These are phyloP conservation scores for Beauveria sp. DNA, from an alignment of 2,329 filamentous ascomycete genomes.

Conservation along the genomic window DNA sequence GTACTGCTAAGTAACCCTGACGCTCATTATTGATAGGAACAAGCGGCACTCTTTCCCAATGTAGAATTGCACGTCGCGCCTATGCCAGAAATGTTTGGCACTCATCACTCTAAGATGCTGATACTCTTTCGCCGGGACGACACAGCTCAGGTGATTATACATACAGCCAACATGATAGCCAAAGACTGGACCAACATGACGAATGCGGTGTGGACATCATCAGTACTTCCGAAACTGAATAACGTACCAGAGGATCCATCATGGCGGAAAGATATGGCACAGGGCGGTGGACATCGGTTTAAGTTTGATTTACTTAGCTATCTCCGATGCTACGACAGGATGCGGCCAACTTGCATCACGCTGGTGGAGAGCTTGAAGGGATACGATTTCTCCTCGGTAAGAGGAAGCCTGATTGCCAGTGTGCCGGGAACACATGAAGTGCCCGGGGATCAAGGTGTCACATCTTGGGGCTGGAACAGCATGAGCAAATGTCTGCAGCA, in stretches of 20 bases:
- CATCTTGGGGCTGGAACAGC: slow-evolving; percentile 71
- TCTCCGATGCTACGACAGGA: slow-evolving; percentile 58
- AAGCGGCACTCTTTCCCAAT: slow-evolving; percentile 55
- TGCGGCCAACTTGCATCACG: slow-evolving; percentile 41
- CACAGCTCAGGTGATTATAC: slow-evolving; percentile 70
- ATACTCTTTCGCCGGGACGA: slow-evolving; percentile 73
- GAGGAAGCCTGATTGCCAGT: slow-evolving; percentile 68
- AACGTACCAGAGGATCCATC: background rate
- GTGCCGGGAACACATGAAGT: slow-evolving; percentile 61
- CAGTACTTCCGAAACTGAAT: slow-evolving; percentile 49
- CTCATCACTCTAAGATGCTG: slow-evolving; percentile 83
- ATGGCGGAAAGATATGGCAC: slow-evolving; percentile 20
- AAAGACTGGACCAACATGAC: slow-evolving; percentile 86
- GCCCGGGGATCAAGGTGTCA: slow-evolving; percentile 36
- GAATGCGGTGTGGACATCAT: slow-evolving; percentile 75
- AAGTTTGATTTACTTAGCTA: slow-evolving; percentile 70
- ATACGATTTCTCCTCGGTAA: slow-evolving; percentile 64
- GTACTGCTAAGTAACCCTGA: background rate
- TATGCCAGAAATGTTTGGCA: slow-evolving; percentile 79
- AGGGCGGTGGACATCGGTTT: slow-evolving; percentile 61
- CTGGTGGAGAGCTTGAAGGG: slow-evolving; percentile 49
- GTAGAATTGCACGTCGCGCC: slow-evolving; percentile 65
- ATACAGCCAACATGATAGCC: slow-evolving; percentile 86
- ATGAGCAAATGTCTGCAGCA: slow-evolving; percentile 51
- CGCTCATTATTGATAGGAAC: slow-evolving; percentile 37